These are phyloP conservation scores for Phanerodontia chrysosporium DNA, from an alignment of 768 basidiomycete genomes.

Conservation along the genomic window DNA sequence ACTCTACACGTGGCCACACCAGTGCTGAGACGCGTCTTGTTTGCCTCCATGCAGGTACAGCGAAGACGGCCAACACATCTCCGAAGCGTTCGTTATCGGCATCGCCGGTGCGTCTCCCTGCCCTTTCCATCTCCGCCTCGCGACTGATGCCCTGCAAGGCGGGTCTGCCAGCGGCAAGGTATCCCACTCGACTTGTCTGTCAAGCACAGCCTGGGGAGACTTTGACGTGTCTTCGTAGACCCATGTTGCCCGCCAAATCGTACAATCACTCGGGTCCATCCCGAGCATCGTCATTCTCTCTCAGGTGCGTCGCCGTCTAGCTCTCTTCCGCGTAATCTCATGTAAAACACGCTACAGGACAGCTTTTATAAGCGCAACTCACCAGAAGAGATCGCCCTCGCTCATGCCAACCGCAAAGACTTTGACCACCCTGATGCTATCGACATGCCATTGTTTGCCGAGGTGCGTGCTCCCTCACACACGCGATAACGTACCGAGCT, in stretches of 20 bases:
- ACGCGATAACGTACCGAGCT: too few species aligned
- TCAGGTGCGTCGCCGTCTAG: slow-evolving; percentile 44
- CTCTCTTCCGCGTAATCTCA: background rate
- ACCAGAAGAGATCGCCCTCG: slow-evolving; percentile 76
- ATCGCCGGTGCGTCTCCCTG: slow-evolving; percentile 60
- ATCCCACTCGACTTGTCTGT: slow-evolving; percentile 13
- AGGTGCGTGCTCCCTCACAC: slow-evolving; percentile 38
- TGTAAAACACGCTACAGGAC: slow-evolving; percentile 48
- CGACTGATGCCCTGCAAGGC: slow-evolving; percentile 36
- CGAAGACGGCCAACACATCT: slow-evolving; percentile 63
- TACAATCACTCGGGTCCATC: slow-evolving; percentile 75
- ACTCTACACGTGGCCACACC: background rate
- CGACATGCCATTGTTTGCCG: slow-evolving; percentile 82
- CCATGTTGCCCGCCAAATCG: slow-evolving; percentile 80
- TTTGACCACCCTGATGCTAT: slow-evolving; percentile 93
- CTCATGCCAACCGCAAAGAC: slow-evolving; percentile 75
- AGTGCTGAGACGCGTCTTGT: background rate
- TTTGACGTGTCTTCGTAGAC: slow-evolving; percentile 43
- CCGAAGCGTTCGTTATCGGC: slow-evolving; percentile 79
- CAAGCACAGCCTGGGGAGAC: background rate
- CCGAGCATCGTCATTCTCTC: slow-evolving; percentile 89
- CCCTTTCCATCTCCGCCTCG: background rate
- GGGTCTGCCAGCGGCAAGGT: slow-evolving; percentile 90
- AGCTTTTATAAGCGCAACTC: slow-evolving; percentile 88
- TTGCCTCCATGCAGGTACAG: slow-evolving; percentile 54